These are phyloP conservation scores for Ilex aquifolium DNA, from an alignment of 257 asterid genomes.

Conservation along the genomic window DNA sequence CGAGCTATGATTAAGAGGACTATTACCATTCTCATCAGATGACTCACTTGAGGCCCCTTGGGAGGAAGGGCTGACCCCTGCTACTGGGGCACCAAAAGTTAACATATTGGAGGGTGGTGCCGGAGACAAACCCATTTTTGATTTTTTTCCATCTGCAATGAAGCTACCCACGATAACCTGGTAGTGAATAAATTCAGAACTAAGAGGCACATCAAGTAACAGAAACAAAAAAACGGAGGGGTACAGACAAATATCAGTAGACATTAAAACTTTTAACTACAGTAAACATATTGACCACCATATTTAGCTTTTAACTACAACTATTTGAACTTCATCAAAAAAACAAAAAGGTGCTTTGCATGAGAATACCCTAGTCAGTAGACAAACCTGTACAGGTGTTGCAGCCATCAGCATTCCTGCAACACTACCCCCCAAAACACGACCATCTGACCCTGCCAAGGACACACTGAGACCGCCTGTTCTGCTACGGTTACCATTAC, in stretches of 20 bases:
- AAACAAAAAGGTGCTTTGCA: neutral
- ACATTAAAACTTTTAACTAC: too few relatives aligned
- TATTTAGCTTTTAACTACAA: too few relatives aligned
- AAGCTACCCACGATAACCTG: constrained; percentile 92
- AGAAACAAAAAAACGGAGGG: neutral
- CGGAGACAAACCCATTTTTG: constrained; percentile 35
- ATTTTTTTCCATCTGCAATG: constrained; percentile 67
- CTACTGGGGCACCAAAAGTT: constrained; percentile 45
- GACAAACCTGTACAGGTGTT: constrained; percentile 66
- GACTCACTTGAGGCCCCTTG: constrained; percentile 69
- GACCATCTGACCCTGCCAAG: constrained; percentile 72
- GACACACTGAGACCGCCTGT: constrained; percentile 60
- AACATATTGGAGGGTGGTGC: constrained; percentile 43
- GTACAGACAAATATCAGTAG: too few relatives aligned
- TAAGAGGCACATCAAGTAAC: neutral
- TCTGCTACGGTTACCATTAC: constrained; percentile 44
- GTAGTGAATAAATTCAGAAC: neutral
- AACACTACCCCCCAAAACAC: constrained; percentile 88
- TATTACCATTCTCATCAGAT: constrained; percentile 52
- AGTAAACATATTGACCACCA: too few relatives aligned
- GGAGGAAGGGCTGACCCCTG: constrained; percentile 54
- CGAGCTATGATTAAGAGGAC: constrained; percentile 39
- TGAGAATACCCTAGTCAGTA: neutral
- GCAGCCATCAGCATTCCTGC: constrained; percentile 84
- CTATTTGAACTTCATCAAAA: neutral